Percentiles rank a stretch among this genome's conserved stretches.
Evolutionary conservation across 208 protist species (phyloP).

Genomic region (Dictyostelium gargantuum): DNA sequence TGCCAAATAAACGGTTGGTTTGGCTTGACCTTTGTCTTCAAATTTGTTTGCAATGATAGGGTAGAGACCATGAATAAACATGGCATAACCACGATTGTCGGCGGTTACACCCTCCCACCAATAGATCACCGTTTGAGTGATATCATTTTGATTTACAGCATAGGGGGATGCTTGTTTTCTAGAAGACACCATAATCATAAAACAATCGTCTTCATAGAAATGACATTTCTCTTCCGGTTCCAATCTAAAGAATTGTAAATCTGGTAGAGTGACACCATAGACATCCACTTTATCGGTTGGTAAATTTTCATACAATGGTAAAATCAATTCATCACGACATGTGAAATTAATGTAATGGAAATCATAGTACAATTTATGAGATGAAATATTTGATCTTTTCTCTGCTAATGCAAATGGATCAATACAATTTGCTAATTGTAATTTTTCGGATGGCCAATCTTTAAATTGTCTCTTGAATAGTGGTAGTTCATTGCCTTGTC

Average conservation of each 20-base stretch:
- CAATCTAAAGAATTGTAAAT: slow-evolving; percentile 27
- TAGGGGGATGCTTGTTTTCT: not conserved
- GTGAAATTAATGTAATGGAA: not conserved
- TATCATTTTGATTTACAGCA: not conserved
- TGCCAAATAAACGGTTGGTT: not conserved
- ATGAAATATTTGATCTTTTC: not conserved
- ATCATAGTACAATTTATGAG: not conserved
- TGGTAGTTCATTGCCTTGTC: not conserved
- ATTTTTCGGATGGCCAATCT: not conserved
- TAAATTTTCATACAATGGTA: not conserved
- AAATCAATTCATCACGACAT: not conserved
- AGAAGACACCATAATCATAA: not conserved
- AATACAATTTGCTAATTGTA: not conserved
- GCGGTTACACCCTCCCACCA: slow-evolving; percentile 46
- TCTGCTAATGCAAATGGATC: not conserved
- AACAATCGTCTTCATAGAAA: slow-evolving; percentile 26
- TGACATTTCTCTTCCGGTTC: not conserved
- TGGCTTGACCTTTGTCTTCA: not conserved
- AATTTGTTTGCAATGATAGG: slow-evolving; percentile 44
- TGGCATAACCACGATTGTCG: not conserved
- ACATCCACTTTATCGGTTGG: not conserved
- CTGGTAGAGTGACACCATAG: slow-evolving; percentile 29
- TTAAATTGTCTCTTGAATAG: slow-evolving; percentile 43
- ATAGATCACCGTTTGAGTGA: slow-evolving; percentile 8
- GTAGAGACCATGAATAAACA: slow-evolving; percentile 23